Base-by-base conservation (phyloP, 2,329 filamentous ascomycete species). In the Trematosphaeria pertusa region DNA sequence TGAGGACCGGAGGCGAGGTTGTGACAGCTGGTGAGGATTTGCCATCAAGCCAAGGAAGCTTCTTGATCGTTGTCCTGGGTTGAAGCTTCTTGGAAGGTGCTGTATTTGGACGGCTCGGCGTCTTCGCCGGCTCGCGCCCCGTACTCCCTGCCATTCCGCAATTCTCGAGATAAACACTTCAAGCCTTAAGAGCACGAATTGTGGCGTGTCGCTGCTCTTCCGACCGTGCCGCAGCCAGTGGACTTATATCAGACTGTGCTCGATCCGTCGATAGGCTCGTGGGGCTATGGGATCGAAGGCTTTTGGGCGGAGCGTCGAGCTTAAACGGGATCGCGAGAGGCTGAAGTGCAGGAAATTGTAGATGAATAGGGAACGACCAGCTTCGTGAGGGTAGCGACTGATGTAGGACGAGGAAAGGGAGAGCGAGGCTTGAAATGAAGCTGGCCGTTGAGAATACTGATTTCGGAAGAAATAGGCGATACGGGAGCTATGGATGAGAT, bases 1-100 rank as follows among this genome's bases (percentile, higher is more conserved):
- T 32, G 47, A 14, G n/a, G 42, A 15, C 14, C 7, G 18, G 34
- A 7, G 42, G 50, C 5, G 38, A 28, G 15, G 21, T 28, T n/a
- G 19, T 14, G 17, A 43, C 37, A 12, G 31, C 20, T 21, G 47
- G 50, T 4, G 59, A 43, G n/a, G 30, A 34, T 10, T 58, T 65
- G 12, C 52, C 54, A 34, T 66, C 63, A 6, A 71, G 56, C 67
- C 67, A 71, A 12, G 66, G 67, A 15, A 69, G 59, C 36, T 41
- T 61, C 17, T 54, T 67, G 1, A 41, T 21, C 4, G 50, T 56
- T 15, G 40, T 50, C 4, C 50, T 49, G 10, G 50, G 47, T 12
- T 48, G 19, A 34, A 56, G 31, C 39, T 50, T 64, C 14, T 32
- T 55, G 3, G 38, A 12, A 2, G 17, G 6, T 14, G 17, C 30